Evolutionary conservation across 805 yeast genomes (phyloP), one percentile per base, ranked within the genome.

Genomic region (Monosporozyma aerobia): DNA sequence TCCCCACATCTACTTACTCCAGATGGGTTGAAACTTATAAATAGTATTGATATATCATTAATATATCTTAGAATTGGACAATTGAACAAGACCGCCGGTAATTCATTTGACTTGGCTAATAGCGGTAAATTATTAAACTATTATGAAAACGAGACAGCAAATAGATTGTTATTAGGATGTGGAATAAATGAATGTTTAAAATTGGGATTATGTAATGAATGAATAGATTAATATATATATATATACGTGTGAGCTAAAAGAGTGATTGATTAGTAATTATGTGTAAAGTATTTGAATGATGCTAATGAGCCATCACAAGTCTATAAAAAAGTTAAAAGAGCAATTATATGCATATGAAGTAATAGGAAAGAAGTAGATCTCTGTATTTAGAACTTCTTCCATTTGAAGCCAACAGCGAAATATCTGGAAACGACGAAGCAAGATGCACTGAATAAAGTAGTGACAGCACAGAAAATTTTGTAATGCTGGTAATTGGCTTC

Each of bases 361-460:
- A 8, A n/a, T 46, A n/a, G 22, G 32, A 14, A 27, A 5, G 22
- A 5, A 8, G 19, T 9, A 19, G 5, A 19, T 9, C 3, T 5
- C n/a, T 11, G 10, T 11, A 19, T 5, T 53, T 51, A 60, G 37
- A 70, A 68, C 53, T 63, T 65, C 27, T 60, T 59, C 66, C 72
- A 55, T 46, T 63, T 68, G 60, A 65, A 57, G 0, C 83, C 83
- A 29, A 78, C 80, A 10, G 74, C 65, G 44, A 64, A 61, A 50
- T 68, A 70, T 56, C 83, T 71, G 3, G 83, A 75, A 14, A 67
- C 52, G 7, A 70, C 44, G 73, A 78, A 80, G 30, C 69, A 67
- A 2, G 69, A 29, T 2, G 72, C 69, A 39, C 77, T 71, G 0
- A 63, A 65, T 23, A 71, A 54, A 11, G 77, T 71, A 23, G 78